Conservation (phyloP, 2,329 filamentous ascomycete species). For the Colletotrichum sp. region DNA sequence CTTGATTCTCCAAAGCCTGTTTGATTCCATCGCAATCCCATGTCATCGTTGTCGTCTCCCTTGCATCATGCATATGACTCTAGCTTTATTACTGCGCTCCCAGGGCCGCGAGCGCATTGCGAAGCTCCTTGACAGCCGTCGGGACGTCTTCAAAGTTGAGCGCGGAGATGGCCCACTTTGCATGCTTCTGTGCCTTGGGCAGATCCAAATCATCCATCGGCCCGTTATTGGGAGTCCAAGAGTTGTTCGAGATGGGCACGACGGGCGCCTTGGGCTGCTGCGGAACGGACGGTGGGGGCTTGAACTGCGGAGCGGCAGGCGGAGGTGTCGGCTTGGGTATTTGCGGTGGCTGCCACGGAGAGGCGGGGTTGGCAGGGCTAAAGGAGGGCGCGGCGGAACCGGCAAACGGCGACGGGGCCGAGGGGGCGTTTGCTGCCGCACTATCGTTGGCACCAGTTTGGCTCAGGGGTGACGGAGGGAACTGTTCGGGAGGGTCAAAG, state of each 20-base stretch:
- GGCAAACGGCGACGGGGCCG: slow-evolving; percentile 9
- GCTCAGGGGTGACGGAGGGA: slow-evolving; percentile 39
- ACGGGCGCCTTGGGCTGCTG: slow-evolving; percentile 1
- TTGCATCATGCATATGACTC: background rate
- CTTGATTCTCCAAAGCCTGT: background rate
- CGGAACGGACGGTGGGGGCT: slow-evolving; percentile 17
- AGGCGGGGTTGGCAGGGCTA: slow-evolving; percentile 1
- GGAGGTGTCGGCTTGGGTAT: slow-evolving; percentile 15
- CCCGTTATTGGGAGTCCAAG: slow-evolving; percentile 9
- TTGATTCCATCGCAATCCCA: background rate
- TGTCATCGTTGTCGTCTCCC: background rate
- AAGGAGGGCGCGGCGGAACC: slow-evolving; percentile 9
- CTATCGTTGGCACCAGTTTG: slow-evolving; percentile 32
- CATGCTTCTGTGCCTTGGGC: slow-evolving; percentile 87
- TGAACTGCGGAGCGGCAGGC: slow-evolving; percentile 25
- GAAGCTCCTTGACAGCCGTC: slow-evolving; percentile 86
- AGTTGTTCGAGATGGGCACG: slow-evolving; percentile 18
- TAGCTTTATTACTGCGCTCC: slow-evolving; percentile 53
- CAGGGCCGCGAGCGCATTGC: slow-evolving; percentile 72
- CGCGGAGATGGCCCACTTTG: slow-evolving; percentile 95
- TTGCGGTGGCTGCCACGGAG: slow-evolving; percentile 10
- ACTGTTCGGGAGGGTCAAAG: slow-evolving; percentile 37
- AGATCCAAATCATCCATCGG: slow-evolving; percentile 60
- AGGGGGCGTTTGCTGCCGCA: background rate
- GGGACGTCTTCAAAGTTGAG: slow-evolving; percentile 95